These are phyloP conservation scores for Catenaria anguillulae DNA, from an alignment of 371 early-diverging fungal species.

Conservation along the genomic window DNA sequence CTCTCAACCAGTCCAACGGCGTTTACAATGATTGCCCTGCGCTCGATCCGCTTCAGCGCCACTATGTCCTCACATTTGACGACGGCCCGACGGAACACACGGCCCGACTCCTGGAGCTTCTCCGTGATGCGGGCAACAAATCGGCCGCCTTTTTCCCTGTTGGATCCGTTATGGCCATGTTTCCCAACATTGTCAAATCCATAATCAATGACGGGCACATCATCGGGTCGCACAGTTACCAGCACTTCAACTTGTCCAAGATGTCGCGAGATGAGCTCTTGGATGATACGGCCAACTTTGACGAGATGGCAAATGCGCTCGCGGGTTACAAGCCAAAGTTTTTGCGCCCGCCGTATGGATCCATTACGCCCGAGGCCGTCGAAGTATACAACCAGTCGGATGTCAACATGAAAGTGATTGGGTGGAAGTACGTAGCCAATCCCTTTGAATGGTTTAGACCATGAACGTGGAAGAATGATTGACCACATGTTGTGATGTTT, in stretches of 20 bases:
- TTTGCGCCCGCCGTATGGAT: background rate
- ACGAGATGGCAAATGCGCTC: background rate
- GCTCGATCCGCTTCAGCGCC: background rate
- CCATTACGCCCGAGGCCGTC: background rate
- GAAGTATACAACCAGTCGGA: background rate
- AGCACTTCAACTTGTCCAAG: background rate
- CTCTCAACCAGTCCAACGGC: too few species aligned
- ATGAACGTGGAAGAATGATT: too few species aligned
- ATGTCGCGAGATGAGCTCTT: background rate
- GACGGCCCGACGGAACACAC: slow-evolving; percentile 14
- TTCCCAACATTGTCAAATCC: background rate
- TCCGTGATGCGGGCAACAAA: background rate
- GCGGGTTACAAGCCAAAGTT: background rate
- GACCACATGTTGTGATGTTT: background rate
- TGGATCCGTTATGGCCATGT: slow-evolving; percentile 6
- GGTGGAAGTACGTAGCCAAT: too few species aligned
- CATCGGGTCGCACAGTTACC: background rate
- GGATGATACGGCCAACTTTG: background rate
- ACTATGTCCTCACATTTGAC: slow-evolving; percentile 9
- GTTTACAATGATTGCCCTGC: background rate
- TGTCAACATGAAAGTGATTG: too few species aligned
- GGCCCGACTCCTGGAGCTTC: slow-evolving; percentile 6
- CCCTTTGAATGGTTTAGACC: too few species aligned
- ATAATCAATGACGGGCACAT: background rate
- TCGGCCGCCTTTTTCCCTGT: slow-evolving; percentile 15